phyloP scores from a whole-genome alignment of 208 protist species.

The Acanthamoeba sp. region DNA sequence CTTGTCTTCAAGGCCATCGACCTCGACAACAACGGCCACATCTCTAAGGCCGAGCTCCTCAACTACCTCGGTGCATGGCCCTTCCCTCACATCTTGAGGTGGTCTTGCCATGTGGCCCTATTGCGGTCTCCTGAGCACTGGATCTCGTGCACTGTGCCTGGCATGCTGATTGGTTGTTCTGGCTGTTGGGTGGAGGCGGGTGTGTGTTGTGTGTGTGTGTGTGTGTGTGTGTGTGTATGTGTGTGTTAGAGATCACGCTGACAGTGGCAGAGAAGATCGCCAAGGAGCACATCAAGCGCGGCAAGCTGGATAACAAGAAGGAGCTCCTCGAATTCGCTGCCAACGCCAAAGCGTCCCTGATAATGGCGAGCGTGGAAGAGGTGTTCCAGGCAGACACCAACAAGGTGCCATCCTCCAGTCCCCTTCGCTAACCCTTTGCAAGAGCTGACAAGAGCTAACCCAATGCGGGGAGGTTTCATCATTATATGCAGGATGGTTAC shows the following conservation, averaged over 20 bases:
- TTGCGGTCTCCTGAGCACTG: too few species aligned
- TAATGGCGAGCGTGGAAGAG: background rate
- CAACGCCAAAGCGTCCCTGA: background rate
- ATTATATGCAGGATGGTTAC: background rate
- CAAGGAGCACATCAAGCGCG: constrained; percentile 68
- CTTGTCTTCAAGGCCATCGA: constrained; percentile 72
- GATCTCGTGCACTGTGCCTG: too few species aligned
- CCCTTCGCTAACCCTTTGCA: too few species aligned
- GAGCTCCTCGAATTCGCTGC: constrained; percentile 30
- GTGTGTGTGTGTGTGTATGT: background rate
- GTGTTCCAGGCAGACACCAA: constrained; percentile 62
- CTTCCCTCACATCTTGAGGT: too few species aligned
- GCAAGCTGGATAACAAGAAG: constrained; percentile 71
- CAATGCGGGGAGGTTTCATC: too few species aligned
- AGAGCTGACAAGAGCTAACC: too few species aligned
- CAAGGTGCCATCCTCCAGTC: background rate
- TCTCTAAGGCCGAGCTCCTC: constrained; percentile 60
- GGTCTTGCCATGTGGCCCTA: background rate
- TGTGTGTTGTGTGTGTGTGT: too few species aligned
- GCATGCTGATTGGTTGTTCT: too few species aligned
- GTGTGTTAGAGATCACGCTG: constrained; percentile 31
- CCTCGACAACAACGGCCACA: constrained; percentile 54
- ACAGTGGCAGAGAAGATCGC: constrained; percentile 71
- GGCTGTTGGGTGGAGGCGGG: too few species aligned
- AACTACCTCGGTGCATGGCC: constrained; percentile 66